Base-by-base conservation (phyloP, 768 basidiomycete species). In the Cystofilobasidium macerans region DNA sequence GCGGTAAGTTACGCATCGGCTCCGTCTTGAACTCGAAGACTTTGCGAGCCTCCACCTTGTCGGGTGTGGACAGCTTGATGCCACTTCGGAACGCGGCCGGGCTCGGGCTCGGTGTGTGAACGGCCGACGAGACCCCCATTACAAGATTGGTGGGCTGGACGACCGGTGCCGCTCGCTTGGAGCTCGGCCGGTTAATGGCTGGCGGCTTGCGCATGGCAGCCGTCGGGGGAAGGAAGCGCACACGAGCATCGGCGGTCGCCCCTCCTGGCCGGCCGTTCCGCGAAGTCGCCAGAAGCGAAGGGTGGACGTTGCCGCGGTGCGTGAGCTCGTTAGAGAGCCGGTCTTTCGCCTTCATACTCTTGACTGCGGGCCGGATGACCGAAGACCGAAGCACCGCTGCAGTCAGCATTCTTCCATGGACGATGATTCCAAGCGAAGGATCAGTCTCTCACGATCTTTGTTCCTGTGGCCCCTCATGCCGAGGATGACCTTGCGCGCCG, bases 11-110 rank as follows among this genome's bases (percentile, higher is more conserved):
- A 11, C 26, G 54, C n/a, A 68, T 45, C 14, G 67, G 67, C 8
- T 45, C n/a, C 32, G 67, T 22, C 26, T 30, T 32, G 62, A 68
- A 68, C 40, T 54, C 56, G 35, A 68, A 68, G 62, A 63, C n/a
- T 28, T 35, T 43, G 30, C 38, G 43, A 2, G 43, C 61, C 32
- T 62, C 61, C 4, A 33, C 26, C 40, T 43, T 60, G 5, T 30
- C 28, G 36, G 38, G 24, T 16, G 38, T 58, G 24, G 43, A 22
- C 24, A 35, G 35, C 51, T 61, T 54, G 13, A 35, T 14, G 16
- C 36, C 54, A 32, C 22, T 22, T 11, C 20, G 18, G 26, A 35
- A 18, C 13, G n/a, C 20, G 3, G 20, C 53, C 1, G 28, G 18
- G 16, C 28, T 43, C 13, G 56, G 16, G 1, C 60, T 40, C 18